Conservation (phyloP, 495 filamentous ascomycete genomes). For the Annulohypoxylon nitens region DNA sequence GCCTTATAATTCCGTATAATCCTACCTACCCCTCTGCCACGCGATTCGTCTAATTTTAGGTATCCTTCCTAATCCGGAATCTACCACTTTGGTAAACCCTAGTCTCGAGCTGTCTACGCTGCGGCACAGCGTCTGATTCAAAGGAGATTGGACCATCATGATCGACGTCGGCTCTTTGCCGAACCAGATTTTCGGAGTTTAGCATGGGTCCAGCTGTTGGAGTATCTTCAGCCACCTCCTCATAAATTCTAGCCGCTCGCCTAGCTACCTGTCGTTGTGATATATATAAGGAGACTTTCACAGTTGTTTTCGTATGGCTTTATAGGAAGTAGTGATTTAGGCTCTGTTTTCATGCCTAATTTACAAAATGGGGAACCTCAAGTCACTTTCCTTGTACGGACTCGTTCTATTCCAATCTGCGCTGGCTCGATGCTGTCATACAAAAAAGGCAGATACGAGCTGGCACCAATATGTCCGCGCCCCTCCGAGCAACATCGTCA, state of each 20-base stretch:
- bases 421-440: neutral
- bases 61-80: constrained; percentile 30
- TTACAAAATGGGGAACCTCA: constrained; percentile 7
- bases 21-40: neutral
- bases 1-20: constrained; percentile 3
- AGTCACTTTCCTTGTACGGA: constrained; percentile 1
- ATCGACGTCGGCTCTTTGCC: constrained; percentile 22
- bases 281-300: neutral
- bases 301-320: neutral
- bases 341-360: neutral
- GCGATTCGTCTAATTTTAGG: constrained; percentile 11
- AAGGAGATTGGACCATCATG: constrained; percentile 3
- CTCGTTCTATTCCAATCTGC: neutral
- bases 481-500: constrained; percentile 27
- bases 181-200: neutral
- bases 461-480: constrained; percentile 48
- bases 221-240: neutral
- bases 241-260: neutral
- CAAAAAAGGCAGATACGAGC: constrained; percentile 32
- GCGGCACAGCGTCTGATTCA: constrained; percentile 20
- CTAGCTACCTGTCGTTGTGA: too few relatives aligned
- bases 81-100: constrained; percentile 1
- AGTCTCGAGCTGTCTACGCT: neutral
- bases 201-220: neutral
- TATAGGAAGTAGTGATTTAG: neutral